These are phyloP conservation scores for Schoenoplectus triqueter DNA, from an alignment of 202 grass and related monocot species.

Conservation along the genomic window DNA sequence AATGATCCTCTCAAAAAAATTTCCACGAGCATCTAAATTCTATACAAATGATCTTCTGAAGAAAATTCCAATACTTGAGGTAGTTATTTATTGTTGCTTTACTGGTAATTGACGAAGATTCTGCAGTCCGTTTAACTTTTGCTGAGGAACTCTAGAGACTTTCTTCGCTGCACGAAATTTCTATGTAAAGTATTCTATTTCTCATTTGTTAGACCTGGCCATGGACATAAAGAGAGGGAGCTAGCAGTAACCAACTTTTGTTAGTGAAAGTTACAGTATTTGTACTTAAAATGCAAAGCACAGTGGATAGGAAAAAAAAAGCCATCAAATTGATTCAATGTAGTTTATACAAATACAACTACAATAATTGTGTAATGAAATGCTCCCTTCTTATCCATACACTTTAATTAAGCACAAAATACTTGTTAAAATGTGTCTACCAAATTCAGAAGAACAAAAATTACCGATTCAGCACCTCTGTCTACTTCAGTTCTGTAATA, in stretches of 20 bases:
- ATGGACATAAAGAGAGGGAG: neutral
- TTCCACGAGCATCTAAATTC: neutral
- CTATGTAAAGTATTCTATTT: neutral
- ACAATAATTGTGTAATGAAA: too few relatives aligned
- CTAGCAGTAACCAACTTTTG: neutral
- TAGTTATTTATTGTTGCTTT: neutral
- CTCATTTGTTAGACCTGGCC: conserved; percentile 1
- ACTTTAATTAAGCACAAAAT: neutral
- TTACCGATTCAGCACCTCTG: conserved; percentile 3
- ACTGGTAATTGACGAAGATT: conserved; percentile 1
- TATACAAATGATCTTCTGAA: neutral
- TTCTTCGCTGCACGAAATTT: neutral
- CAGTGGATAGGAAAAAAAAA: neutral
- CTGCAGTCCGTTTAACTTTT: neutral
- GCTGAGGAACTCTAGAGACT: neutral
- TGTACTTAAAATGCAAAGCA: neutral
- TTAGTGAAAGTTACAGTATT: neutral
- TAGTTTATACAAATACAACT: neutral
- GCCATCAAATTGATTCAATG: conserved; percentile 6
- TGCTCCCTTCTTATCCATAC: neutral
- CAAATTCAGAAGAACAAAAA: conserved; percentile 1
- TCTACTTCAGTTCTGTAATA: conserved; percentile 5
- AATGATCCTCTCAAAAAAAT: too few relatives aligned
- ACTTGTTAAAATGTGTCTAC: neutral
- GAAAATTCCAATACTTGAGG: neutral